Conservation (phyloP, 2,329 filamentous ascomycete genomes). For the Aspergillus sojae region DNA sequence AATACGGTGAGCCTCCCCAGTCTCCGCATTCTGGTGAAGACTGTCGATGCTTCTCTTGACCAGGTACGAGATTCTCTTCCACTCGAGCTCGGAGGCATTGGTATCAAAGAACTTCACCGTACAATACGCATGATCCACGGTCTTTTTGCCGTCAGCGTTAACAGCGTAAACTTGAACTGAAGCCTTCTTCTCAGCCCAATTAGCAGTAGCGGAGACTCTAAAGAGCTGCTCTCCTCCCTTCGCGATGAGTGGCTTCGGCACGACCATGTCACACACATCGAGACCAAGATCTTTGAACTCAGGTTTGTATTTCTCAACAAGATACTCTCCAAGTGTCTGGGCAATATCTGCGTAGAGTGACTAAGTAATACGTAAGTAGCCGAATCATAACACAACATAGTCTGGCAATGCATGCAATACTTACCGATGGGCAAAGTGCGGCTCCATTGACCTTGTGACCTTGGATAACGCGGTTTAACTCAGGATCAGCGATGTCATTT, state of each 20-base stretch:
- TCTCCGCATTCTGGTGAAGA: constrained; percentile 62
- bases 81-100: constrained; percentile 1
- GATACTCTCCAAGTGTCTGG: constrained; percentile 67
- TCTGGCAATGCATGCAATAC: neutral
- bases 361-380: constrained; percentile 40
- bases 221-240: constrained; percentile 8
- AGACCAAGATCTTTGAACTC: constrained; percentile 56
- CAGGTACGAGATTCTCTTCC: constrained; percentile 68
- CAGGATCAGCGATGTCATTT: constrained; percentile 12
- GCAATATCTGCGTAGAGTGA: constrained; percentile 65
- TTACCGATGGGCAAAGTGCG: constrained; percentile 58
- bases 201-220: constrained; percentile 9
- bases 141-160: constrained; percentile 4
- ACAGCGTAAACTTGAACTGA: constrained; percentile 11
- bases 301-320: constrained; percentile 56
- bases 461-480: constrained; percentile 55
- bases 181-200: constrained; percentile 5
- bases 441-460: constrained; percentile 71
- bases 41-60: constrained; percentile 65
- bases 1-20: constrained; percentile 71
- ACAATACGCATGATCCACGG: constrained; percentile 7
- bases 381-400: neutral
- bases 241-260: constrained; percentile 67
- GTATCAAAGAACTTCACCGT: neutral
- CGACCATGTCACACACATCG: constrained; percentile 69